Evolutionary conservation across 371 early-diverging fungal species (phyloP).

Genomic region (Lichtheimia hyalospora): DNA sequence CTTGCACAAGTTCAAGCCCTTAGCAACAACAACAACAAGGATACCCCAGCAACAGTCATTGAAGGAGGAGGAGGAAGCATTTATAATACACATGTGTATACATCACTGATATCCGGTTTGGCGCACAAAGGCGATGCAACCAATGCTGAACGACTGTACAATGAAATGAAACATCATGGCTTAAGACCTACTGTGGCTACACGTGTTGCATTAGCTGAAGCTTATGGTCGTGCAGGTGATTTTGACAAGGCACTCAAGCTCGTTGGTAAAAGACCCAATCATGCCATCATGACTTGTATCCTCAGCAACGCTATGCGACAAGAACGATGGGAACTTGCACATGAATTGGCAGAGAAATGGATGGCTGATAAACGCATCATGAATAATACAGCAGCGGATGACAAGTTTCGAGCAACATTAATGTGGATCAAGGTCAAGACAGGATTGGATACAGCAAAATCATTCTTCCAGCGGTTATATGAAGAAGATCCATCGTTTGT

Average conservation of each 20-base stretch:
- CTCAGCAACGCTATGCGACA: slow-evolving; percentile 37
- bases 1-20: slow-evolving; percentile 13
- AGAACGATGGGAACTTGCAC: slow-evolving; percentile 20
- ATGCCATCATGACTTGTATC: slow-evolving; percentile 29
- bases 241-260: slow-evolving; percentile 22
- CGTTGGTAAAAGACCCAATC: slow-evolving; percentile 10
- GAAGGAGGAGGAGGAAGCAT: not conserved
- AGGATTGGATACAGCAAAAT: slow-evolving; percentile 23
- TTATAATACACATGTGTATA: slow-evolving; percentile 42
- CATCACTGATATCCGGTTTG: slow-evolving; percentile 40
- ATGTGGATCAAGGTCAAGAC: slow-evolving; percentile 32
- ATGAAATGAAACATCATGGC: slow-evolving; percentile 34
- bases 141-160: slow-evolving; percentile 31
- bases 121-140: slow-evolving; percentile 28
- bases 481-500: slow-evolving; percentile 13
- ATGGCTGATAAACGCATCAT: slow-evolving; percentile 10
- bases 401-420: slow-evolving; percentile 26
- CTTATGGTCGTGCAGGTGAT: slow-evolving; percentile 38
- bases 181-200: slow-evolving; percentile 33
- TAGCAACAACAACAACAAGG: not conserved
- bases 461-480: slow-evolving; percentile 26
- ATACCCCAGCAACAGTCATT: slow-evolving; percentile 4
- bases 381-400: slow-evolving; percentile 19
- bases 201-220: slow-evolving; percentile 34
- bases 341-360: slow-evolving; percentile 11